phyloP scores from a whole-genome alignment of 805 yeast species.

The Wickerhamiella kurtzmanii region DNA sequence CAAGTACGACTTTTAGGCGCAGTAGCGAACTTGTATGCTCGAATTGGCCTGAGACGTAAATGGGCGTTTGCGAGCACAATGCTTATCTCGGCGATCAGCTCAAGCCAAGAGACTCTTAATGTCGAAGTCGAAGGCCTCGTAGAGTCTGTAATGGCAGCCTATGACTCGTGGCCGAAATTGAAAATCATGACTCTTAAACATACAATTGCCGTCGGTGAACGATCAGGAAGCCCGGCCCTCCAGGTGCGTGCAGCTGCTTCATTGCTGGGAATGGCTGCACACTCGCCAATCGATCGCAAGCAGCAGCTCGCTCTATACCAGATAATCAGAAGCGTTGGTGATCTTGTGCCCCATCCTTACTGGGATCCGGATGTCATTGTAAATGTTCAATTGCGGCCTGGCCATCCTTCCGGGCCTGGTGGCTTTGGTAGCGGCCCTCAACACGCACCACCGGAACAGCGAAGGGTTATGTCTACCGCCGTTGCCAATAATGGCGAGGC shows the following conservation, averaged over 20 bases:
- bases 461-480: conserved; percentile 2
- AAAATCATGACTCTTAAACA: conserved; percentile 15
- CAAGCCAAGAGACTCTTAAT: conserved; percentile 6
- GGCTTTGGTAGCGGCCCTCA: too few relatives aligned
- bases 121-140: conserved; percentile 8
- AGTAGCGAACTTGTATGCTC: conserved; percentile 49
- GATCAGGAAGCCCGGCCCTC: conserved; percentile 9
- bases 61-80: conserved; percentile 54
- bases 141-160: conserved; percentile 11
- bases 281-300: background rate
- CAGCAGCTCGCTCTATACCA: conserved; percentile 16
- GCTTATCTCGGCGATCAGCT: conserved; percentile 31
- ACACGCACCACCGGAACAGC: too few relatives aligned
- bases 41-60: conserved; percentile 51
- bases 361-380: conserved; percentile 67
- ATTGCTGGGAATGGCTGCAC: conserved; percentile 10
- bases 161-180: conserved; percentile 14
- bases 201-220: conserved; percentile 17
- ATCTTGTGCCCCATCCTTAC: conserved; percentile 31
- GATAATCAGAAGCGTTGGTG: conserved; percentile 11
- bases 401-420: too few relatives aligned
- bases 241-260: conserved; percentile 14
- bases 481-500: background rate
- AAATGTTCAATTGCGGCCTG: conserved; percentile 25
- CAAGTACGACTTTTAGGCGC: conserved; percentile 54